Conservation (phyloP, 331 rosid genomes). For the Quercus lobata region DNA sequence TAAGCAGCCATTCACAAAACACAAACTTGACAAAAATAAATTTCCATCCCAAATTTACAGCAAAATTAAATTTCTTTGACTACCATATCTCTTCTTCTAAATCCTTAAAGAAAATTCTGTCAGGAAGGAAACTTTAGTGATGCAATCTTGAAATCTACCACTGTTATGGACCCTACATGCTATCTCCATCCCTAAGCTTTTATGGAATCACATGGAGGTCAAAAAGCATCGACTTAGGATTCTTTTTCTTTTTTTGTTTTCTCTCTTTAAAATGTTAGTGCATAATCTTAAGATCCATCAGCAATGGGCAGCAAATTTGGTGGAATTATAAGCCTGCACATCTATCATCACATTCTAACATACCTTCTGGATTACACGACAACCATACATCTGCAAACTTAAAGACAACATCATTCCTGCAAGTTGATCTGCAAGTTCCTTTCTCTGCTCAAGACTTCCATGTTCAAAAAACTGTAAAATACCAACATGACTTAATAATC, state of each 20-base stretch:
- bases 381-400: constrained; percentile 77
- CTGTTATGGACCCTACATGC: background rate
- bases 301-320: background rate
- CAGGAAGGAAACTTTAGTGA: background rate
- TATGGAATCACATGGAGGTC: background rate
- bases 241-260: too few species aligned
- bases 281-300: background rate
- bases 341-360: constrained; percentile 2
- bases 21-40: background rate
- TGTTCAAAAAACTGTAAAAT: constrained; percentile 49
- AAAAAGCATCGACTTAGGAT: too few species aligned
- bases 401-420: constrained; percentile 49
- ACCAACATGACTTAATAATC: background rate
- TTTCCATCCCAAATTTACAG: background rate
- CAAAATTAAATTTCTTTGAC: background rate
- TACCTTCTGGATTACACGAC: constrained; percentile 84
- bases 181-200: background rate
- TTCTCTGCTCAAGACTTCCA: constrained; percentile 60
- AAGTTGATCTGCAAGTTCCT: constrained; percentile 54
- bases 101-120: background rate
- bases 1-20: background rate
- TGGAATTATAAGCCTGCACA: background rate
- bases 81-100: background rate
- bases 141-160: background rate
- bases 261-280: too few species aligned